Evolutionary conservation across 75 land plant species (phyloP).

Genomic region (Sequoia sempervirens): DNA sequence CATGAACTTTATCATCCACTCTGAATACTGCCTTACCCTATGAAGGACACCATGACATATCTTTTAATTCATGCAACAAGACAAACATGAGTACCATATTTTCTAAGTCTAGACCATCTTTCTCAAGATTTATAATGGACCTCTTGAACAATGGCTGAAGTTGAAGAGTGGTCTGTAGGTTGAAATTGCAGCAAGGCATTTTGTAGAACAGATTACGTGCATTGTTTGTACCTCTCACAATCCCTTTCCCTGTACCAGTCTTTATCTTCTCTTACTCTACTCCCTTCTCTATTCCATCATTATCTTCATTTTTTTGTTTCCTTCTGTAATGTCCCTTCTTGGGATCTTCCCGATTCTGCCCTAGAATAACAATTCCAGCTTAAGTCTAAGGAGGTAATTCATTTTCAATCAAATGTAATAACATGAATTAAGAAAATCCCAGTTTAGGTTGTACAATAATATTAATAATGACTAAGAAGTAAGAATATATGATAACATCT

Average conservation of each 20-base stretch:
- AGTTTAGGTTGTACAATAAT: too few relatives aligned
- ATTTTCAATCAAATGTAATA: too few relatives aligned
- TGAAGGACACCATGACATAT: slow-evolving; percentile 31
- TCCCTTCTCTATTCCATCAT: background rate
- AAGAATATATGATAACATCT: too few relatives aligned
- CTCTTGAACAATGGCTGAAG: slow-evolving; percentile 42
- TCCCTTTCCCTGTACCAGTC: slow-evolving; percentile 46
- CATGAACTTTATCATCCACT: slow-evolving; percentile 4
- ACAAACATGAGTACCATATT: slow-evolving; percentile 11
- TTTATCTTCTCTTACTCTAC: slow-evolving; percentile 35
- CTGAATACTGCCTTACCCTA: slow-evolving; percentile 16
- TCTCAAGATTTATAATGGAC: slow-evolving; percentile 15
- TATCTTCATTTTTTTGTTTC: too few relatives aligned
- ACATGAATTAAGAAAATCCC: too few relatives aligned
- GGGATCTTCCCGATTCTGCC: too few relatives aligned
- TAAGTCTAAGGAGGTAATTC: too few relatives aligned
- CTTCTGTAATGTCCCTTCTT: too few relatives aligned
- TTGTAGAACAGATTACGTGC: too few relatives aligned
- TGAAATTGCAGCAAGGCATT: too few relatives aligned
- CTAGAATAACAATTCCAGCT: too few relatives aligned
- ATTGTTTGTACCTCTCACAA: slow-evolving; percentile 27
- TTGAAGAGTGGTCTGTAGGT: slow-evolving; percentile 5
- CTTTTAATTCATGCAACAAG: slow-evolving; percentile 19
- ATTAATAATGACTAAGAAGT: too few relatives aligned
- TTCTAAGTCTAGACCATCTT: slow-evolving; percentile 17